These are phyloP conservation scores for Xylaria sp. DNA, from an alignment of 2,329 filamentous ascomycete species.

Conservation along the genomic window DNA sequence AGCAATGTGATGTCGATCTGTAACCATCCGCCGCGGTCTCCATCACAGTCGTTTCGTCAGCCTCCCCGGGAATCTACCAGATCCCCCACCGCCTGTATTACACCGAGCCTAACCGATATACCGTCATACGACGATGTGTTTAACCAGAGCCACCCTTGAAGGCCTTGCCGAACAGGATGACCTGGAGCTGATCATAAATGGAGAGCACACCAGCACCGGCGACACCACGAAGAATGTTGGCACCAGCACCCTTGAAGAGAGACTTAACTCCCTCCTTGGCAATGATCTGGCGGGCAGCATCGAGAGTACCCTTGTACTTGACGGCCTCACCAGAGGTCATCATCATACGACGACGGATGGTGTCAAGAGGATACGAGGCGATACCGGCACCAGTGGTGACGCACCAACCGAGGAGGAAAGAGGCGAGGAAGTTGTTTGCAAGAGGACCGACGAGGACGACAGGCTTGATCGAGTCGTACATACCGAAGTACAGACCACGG, in stretches of 20 bases:
- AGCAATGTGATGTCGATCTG: conserved; percentile 51
- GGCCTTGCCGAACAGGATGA: conserved; percentile 99
- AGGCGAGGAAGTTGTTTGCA: conserved; percentile 99
- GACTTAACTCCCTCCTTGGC: conserved; percentile 98
- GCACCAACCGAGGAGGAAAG: conserved; percentile 97
- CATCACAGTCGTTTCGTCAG: conserved; percentile 58
- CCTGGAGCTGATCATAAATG: conserved; percentile 99
- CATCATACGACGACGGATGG: conserved; percentile 99
- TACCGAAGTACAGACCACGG: conserved; percentile 99
- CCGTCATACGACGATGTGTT: conserved; percentile 54
- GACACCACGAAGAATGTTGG: conserved; percentile 99
- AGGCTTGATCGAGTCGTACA: conserved; percentile 99
- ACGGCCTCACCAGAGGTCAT: conserved; percentile 98
- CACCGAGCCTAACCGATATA: conserved; percentile 55
- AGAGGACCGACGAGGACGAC: conserved; percentile 91
- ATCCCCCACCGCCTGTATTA: conserved; percentile 49
- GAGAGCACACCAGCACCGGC: conserved; percentile 99
- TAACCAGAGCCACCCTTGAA: conserved; percentile 77
- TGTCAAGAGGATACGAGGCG: conserved; percentile 99
- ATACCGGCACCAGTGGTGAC: conserved; percentile 99
- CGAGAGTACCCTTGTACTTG: conserved; percentile 98
- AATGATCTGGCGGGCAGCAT: conserved; percentile 95
- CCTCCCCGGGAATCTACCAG: conserved; percentile 51
- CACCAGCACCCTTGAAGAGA: conserved; percentile 99
- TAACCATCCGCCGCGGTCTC: conserved; percentile 60